These are phyloP conservation scores for Lipomyces japonicus DNA, from an alignment of 805 yeast species.

Conservation along the genomic window DNA sequence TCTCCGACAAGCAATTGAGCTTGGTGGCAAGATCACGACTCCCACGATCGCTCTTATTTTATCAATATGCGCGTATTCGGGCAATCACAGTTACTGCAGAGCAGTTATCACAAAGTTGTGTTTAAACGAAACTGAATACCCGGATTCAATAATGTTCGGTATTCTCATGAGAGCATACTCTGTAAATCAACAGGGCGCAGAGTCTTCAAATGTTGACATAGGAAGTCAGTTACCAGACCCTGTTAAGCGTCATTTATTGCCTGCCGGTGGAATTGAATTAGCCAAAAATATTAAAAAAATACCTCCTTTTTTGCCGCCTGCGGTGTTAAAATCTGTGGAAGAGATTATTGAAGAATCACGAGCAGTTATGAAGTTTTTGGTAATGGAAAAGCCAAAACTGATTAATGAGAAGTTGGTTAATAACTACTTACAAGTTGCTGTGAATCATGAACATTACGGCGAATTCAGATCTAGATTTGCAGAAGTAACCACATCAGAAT, in stretches of 20 bases:
- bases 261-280: not conserved
- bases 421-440: constrained; percentile 57
- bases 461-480: constrained; percentile 36
- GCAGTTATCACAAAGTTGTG: constrained; percentile 44
- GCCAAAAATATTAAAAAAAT: constrained; percentile 1
- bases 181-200: too few relatives aligned
- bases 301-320: constrained; percentile 71
- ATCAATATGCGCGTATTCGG: constrained; percentile 71
- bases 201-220: constrained; percentile 24
- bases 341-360: constrained; percentile 67
- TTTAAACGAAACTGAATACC: constrained; percentile 28
- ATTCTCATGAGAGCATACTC: constrained; percentile 37
- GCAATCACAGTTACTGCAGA: constrained; percentile 69
- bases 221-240: not conserved
- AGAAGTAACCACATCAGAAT: constrained; percentile 39
- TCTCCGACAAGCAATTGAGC: constrained; percentile 55
- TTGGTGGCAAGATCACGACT: constrained; percentile 33
- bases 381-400: constrained; percentile 44
- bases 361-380: constrained; percentile 65
- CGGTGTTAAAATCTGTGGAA: constrained; percentile 40
- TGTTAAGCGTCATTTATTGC: not conserved
- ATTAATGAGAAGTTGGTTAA: constrained; percentile 47
- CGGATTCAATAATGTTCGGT: constrained; percentile 35
- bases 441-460: constrained; percentile 48
- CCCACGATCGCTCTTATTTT: constrained; percentile 64